Evolutionary conservation across 495 filamentous ascomycete genomes (phyloP).

Genomic region (Tetracladium marchalianum): DNA sequence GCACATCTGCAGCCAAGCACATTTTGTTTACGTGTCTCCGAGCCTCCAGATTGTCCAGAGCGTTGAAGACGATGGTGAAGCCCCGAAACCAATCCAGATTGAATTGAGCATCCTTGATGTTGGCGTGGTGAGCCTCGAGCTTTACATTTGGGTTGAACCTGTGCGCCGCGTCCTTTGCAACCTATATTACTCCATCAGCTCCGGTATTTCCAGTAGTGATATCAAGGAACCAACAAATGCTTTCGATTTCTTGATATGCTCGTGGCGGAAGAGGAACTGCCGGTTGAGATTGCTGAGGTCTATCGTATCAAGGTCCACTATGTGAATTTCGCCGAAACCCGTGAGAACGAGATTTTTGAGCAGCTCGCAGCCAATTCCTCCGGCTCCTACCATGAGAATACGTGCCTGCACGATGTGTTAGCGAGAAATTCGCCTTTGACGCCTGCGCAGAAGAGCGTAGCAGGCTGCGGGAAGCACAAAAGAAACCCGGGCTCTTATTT

Average conservation of each 20-base stretch:
- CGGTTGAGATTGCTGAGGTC: constrained; percentile 96
- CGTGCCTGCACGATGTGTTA: constrained; percentile 51
- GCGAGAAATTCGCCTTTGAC: not conserved
- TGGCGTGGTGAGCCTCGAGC: constrained; percentile 84
- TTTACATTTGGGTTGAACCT: constrained; percentile 86
- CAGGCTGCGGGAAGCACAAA: no score
- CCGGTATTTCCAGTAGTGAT: constrained; percentile 2
- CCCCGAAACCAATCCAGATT: constrained; percentile 78
- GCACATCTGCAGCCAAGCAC: constrained; percentile 86
- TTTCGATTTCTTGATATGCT: constrained; percentile 97
- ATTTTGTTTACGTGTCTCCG: constrained; percentile 94
- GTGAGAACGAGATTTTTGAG: constrained; percentile 92
- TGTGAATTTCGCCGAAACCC: constrained; percentile 90
- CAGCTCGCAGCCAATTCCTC: constrained; percentile 95
- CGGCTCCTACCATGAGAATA: constrained; percentile 90
- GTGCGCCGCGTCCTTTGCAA: constrained; percentile 85
- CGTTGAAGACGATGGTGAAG: constrained; percentile 90
- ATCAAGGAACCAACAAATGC: constrained; percentile 60
- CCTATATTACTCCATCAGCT: constrained; percentile 40
- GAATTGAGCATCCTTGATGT: constrained; percentile 92
- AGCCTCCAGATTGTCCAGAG: constrained; percentile 91
- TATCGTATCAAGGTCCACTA: constrained; percentile 97
- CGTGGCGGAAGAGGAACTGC: constrained; percentile 93
- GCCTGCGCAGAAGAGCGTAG: no score
- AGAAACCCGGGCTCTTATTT: no score